These are phyloP conservation scores for Macaranga tanarius DNA, from an alignment of 441 rosid genomes.

Conservation along the genomic window DNA sequence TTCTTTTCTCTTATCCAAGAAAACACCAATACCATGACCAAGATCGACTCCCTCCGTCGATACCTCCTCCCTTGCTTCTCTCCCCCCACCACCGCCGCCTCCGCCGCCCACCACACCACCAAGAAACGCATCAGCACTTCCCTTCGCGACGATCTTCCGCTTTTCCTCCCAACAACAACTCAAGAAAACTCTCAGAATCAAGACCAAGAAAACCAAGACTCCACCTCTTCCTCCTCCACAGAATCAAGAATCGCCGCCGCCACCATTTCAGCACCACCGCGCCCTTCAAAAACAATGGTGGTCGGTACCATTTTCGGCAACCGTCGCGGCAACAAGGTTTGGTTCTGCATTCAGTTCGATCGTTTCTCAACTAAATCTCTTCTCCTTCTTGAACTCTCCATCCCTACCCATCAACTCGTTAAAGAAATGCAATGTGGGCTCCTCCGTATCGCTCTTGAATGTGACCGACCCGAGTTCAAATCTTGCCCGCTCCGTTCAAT, in stretches of 20 bases:
- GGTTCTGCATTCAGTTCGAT: slow-evolving; percentile 77
- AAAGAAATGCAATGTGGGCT: slow-evolving; percentile 73
- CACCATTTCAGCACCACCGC: slow-evolving; percentile 36
- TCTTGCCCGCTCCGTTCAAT: slow-evolving; percentile 62
- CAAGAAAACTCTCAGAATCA: neutral
- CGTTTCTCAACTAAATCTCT: slow-evolving; percentile 66
- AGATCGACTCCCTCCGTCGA: slow-evolving; percentile 69
- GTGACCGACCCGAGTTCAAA: slow-evolving; percentile 42
- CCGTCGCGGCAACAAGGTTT: slow-evolving; percentile 83
- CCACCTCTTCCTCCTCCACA: slow-evolving; percentile 31
- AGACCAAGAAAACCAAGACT: slow-evolving; percentile 24
- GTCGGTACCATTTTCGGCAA: slow-evolving; percentile 79
- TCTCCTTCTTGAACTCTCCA: slow-evolving; percentile 72
- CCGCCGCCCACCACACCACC: slow-evolving; percentile 24
- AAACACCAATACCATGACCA: slow-evolving; percentile 44
- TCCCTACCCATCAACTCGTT: slow-evolving; percentile 60
- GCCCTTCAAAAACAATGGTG: slow-evolving; percentile 78
- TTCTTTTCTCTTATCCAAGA: slow-evolving; percentile 1
- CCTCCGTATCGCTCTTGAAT: slow-evolving; percentile 75
- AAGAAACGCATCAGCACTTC: slow-evolving; percentile 77
- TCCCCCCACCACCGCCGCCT: slow-evolving; percentile 34
- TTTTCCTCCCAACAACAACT: slow-evolving; percentile 17
- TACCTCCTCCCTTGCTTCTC: slow-evolving; percentile 65
- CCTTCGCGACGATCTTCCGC: slow-evolving; percentile 47
- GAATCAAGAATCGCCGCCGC: slow-evolving; percentile 23